phyloP scores from a whole-genome alignment of 2,329 filamentous ascomycete genomes.

The Zalaria sp. region DNA sequence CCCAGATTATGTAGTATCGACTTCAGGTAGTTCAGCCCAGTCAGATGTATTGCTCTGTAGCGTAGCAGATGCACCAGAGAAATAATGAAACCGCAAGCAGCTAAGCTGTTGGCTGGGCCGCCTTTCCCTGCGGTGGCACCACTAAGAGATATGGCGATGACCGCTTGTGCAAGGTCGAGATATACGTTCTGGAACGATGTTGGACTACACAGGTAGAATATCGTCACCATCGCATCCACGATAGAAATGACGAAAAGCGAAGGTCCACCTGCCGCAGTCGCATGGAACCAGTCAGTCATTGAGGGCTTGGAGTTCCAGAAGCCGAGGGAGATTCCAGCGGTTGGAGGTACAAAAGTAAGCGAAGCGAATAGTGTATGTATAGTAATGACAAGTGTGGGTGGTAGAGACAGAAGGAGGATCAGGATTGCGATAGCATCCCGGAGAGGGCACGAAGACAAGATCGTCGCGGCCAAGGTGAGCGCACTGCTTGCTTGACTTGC shows the following conservation, averaged over 20 bases:
- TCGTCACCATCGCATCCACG: conserved; percentile 63
- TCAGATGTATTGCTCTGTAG: conserved; percentile 35
- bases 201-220: conserved; percentile 48
- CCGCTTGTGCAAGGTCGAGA: conserved; percentile 79
- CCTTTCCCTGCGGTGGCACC: conserved; percentile 60
- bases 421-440: conserved; percentile 94
- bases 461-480: conserved; percentile 67
- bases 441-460: conserved; percentile 77
- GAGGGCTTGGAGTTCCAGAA: conserved; percentile 48
- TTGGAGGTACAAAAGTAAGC: conserved; percentile 77
- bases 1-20: conserved; percentile 21
- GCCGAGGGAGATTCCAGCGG: conserved; percentile 43
- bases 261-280: conserved; percentile 62
- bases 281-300: conserved; percentile 83
- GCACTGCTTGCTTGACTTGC: conserved; percentile 58
- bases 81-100: conserved; percentile 58
- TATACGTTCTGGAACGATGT: conserved; percentile 68
- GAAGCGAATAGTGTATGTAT: conserved; percentile 89
- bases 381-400: conserved; percentile 72
- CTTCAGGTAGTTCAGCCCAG: conserved; percentile 21
- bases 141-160: conserved; percentile 81
- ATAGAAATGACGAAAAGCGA: conserved; percentile 73
- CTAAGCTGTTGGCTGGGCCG: conserved; percentile 56
- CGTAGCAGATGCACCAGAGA: conserved; percentile 33
- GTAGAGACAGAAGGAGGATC: conserved; percentile 86